Base-by-base conservation (phyloP, 768 basidiomycete genomes). In the Boletus rubescentipes region DNA sequence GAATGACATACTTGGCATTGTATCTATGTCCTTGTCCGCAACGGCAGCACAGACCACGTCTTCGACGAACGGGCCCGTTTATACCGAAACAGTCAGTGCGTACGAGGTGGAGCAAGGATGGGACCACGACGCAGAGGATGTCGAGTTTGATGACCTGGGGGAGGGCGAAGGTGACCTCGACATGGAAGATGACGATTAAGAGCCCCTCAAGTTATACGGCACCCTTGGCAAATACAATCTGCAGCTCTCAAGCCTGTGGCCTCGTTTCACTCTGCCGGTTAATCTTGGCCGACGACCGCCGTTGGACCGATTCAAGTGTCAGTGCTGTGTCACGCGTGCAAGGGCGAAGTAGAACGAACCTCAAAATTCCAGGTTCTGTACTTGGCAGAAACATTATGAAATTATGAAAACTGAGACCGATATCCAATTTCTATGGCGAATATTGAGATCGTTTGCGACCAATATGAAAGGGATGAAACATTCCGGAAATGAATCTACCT, bases 91-190 rank as follows among this genome's bases (percentile, higher is more conserved):
- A 37, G 43, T 58, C 30, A 49, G 61, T n/a, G 46, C 59, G 10
- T 54, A 58, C 29, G 63, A 67, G 20, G 58, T 67, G 39, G 64
- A 66, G 12, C 67, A 68, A 46, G 55, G n/a, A 31, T 67, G 66
- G 71, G 65, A 64, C 9, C 65, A 72, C 32, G 75, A 75, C 18
- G 74, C 66, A 29, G 79, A 82, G 38, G 83, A 82, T n/a, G 68
- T 74, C 16, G 73, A 79, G 6, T 88, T 84, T 53, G 86, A 87
- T 51, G 86, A 89, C 61, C 70, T 72, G 5, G 87, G 85, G 1
- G 83, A 84, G 54, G 87, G 87, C 6, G 85, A 89, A 65, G 87
- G 85, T 5, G 86, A 89, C 65, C 73, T 89, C 46, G 87, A 87
- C 57, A 77, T 85, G 70, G 83, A 67, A 34, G 54, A 86, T 2